Percentiles rank a stretch among this genome's conserved stretches.
phyloP scores from a whole-genome alignment of 169 alveolate genomes.

The Plasmodium gallinaceum region DNA sequence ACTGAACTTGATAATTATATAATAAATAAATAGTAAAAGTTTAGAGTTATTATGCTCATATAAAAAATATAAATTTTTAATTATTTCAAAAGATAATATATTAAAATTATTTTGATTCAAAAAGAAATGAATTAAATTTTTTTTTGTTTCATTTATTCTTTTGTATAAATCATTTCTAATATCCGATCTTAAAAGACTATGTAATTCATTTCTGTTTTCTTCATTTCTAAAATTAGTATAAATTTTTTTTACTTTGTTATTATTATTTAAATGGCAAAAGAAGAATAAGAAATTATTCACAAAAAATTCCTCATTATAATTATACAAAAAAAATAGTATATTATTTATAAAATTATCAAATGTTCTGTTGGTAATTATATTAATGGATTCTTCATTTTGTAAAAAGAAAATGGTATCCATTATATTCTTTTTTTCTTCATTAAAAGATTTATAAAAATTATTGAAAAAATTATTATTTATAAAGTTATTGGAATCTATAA shows the following conservation, averaged over 20 bases:
- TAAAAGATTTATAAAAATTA: conserved; percentile 28
- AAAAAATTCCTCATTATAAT: conserved; percentile 11
- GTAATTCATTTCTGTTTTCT: neutral
- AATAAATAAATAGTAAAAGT: conserved; percentile 40
- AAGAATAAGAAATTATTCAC: conserved; percentile 31
- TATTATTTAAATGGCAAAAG: conserved; percentile 6
- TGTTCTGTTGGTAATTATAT: conserved; percentile 22
- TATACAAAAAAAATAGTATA: conserved; percentile 25
- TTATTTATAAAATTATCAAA: conserved; percentile 36
- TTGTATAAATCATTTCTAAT: conserved; percentile 14
- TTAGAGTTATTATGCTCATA: conserved; percentile 19
- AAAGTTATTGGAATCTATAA: conserved; percentile 28
- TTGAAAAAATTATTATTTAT: conserved; percentile 58
- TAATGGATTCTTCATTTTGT: conserved; percentile 30
- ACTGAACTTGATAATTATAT: conserved; percentile 33
- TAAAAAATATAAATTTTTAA: conserved; percentile 39
- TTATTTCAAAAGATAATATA: conserved; percentile 36
- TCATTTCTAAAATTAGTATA: neutral
- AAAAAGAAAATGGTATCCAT: conserved; percentile 22
- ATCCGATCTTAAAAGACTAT: neutral
- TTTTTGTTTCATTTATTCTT: conserved; percentile 17
- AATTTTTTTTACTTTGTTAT: neutral
- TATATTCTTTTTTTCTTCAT: conserved; percentile 17
- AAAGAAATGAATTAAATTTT: conserved; percentile 27
- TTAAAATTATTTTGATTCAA: conserved; percentile 24